Evolutionary conservation across 2,329 filamentous ascomycete genomes (phyloP), one percentile per base, ranked within the genome.

Genomic region (Fusarium protoensiforme): DNA sequence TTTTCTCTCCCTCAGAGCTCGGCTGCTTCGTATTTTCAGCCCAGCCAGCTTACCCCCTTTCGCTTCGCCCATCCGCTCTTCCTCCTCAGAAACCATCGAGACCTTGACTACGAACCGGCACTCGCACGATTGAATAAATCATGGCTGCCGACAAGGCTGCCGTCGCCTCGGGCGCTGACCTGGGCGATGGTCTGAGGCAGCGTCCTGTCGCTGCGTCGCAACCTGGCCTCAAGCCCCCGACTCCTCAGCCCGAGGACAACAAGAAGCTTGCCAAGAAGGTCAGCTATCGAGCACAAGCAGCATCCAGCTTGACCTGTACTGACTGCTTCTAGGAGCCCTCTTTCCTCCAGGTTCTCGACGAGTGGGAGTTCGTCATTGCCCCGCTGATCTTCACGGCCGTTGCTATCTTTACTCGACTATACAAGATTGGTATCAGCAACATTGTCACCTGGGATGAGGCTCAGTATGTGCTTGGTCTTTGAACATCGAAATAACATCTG

Each of bases 371-470:
- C 80, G 78, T 92, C 78, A 86, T 91, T 79, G 87, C 89, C 72
- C 88, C 91, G 63, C 80, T 92, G 77, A 79, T 92, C 79, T 90
- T 92, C 83, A 89, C 89, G 67, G 78, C 86, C 73, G 81, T 92
- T 62, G 89, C 91, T 65, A 85, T 92, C 83, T 91, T 92, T 81
- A 93, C 91, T 41, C 87, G 91, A 73, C 81, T 93, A 72, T 93
- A 88, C 83, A 92, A 92, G 85, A 93, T 93, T 79, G 91, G 91
- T 65, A 83, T 92, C 63, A 92, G 90, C 75, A 84, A 90, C 75
- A 91, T 92, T 75, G 90, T 92, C 57, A 92, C 90, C 57, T 92
- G 90, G 90, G 90, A 92, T 81, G 89, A 91, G 82, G 90, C 90
- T 77, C 90, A 92, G 89, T 90, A 84, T 78, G 89, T 85, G 51